phyloP scores from a whole-genome alignment of 768 basidiomycete genomes.

The Phallus indusiatus region DNA sequence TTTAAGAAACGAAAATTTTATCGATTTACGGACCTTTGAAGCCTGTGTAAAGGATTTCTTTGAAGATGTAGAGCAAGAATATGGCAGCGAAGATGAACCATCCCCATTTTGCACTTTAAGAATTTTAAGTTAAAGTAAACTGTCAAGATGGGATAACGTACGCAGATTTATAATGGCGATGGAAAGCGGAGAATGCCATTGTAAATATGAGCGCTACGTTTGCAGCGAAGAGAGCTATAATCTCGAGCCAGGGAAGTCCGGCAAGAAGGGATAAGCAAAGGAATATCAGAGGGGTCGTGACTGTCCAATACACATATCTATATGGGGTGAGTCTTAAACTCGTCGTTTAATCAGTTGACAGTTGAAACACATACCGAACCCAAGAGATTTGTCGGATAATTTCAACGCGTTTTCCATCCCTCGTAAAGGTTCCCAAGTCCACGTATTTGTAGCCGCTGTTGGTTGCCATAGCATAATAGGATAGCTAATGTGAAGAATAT shows the following conservation, averaged over 20 bases:
- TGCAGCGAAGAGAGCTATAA: slow-evolving; percentile 1
- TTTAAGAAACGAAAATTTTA: no score
- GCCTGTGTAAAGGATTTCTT: neutral
- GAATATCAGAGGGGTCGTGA: slow-evolving; percentile 5
- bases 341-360: neutral
- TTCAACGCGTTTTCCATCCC: neutral
- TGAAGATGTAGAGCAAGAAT: slow-evolving; percentile 1
- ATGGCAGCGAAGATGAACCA: slow-evolving; percentile 5
- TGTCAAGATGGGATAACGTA: neutral
- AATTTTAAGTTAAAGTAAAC: neutral
- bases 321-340: neutral
- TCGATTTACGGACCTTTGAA: no score
- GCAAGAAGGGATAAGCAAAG: slow-evolving; percentile 5
- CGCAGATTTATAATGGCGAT: neutral
- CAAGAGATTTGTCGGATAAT: slow-evolving; percentile 6
- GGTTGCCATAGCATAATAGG: slow-evolving; percentile 9
- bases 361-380: slow-evolving; percentile 1
- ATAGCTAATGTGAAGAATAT: slow-evolving; percentile 1
- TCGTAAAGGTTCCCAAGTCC: neutral
- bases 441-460: neutral
- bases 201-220: neutral
- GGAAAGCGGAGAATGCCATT: slow-evolving; percentile 1
- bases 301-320: slow-evolving; percentile 4
- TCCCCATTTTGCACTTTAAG: slow-evolving; percentile 6
- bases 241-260: slow-evolving; percentile 2